Conservation (phyloP, 1,284 basidiomycete species). For the Entoloma clypeatum region DNA sequence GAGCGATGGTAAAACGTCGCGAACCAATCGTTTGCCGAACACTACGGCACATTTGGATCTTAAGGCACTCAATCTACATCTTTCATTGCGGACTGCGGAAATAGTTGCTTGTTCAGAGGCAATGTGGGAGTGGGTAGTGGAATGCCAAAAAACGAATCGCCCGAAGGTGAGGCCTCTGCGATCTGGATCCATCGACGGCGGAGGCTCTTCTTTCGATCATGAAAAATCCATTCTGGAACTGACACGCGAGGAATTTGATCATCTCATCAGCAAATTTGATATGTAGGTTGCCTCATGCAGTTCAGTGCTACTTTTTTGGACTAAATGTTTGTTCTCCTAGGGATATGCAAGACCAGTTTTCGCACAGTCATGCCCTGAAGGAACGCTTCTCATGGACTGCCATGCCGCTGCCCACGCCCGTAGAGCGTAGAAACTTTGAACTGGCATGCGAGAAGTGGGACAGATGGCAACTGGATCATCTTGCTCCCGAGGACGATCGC, state of each 20-base stretch:
- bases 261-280: conserved; percentile 50
- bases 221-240: conserved; percentile 42
- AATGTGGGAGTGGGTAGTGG: conserved; percentile 71
- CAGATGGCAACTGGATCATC: conserved; percentile 33
- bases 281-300: conserved; percentile 41
- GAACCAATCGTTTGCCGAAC: conserved; percentile 43
- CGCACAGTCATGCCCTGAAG: conserved; percentile 41
- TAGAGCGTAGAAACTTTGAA: conserved; percentile 52
- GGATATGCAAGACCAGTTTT: conserved; percentile 61
- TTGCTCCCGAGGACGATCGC: no score
- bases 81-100: conserved; percentile 53
- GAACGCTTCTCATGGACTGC: conserved; percentile 47
- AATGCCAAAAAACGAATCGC: conserved; percentile 34
- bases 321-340: conserved; percentile 29
- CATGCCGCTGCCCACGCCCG: conserved; percentile 32
- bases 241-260: conserved; percentile 56
- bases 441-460: conserved; percentile 52
- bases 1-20: conserved; percentile 18
- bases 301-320: neutral
- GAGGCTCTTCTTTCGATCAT: conserved; percentile 25
- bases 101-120: conserved; percentile 62
- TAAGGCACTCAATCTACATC: conserved; percentile 54
- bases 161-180: conserved; percentile 17
- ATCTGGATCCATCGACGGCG: conserved; percentile 25
- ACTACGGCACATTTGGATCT: conserved; percentile 49